Evolutionary conservation across 2,329 filamentous ascomycete genomes (phyloP).

Genomic region (Eurotiales sp.): DNA sequence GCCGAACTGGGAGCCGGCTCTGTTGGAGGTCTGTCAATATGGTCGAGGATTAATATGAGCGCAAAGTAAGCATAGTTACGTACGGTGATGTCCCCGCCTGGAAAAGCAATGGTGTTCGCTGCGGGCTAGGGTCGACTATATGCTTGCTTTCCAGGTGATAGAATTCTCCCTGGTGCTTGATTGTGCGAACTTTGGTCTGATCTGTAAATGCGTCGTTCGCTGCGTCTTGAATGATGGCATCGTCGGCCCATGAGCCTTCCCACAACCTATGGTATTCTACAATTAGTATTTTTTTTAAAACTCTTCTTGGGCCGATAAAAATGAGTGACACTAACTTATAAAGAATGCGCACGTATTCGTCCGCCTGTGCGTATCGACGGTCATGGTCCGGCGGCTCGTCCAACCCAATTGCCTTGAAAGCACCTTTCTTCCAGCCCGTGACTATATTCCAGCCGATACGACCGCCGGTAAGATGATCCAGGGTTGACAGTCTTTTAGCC

Average conservation of each 20-base stretch:
- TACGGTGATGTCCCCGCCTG: constrained; percentile 64
- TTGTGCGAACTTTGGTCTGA: constrained; percentile 56
- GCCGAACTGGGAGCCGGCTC: constrained; percentile 61
- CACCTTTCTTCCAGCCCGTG: constrained; percentile 62
- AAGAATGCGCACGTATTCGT: constrained; percentile 62
- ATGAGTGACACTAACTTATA: constrained; percentile 48
- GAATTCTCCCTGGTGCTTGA: constrained; percentile 63
- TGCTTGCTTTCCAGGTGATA: constrained; percentile 63
- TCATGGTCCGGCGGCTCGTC: constrained; percentile 60
- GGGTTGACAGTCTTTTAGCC: constrained; percentile 61
- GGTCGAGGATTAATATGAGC: no score
- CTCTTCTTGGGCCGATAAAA: neutral
- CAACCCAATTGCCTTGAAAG: constrained; percentile 60
- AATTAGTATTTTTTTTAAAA: no score
- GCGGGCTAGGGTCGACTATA: constrained; percentile 62
- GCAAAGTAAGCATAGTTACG: neutral
- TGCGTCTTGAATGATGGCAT: constrained; percentile 58
- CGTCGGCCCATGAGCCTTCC: constrained; percentile 64
- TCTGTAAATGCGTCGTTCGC: constrained; percentile 56
- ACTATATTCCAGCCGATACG: constrained; percentile 62
- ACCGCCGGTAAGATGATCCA: constrained; percentile 64
- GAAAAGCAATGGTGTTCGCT: constrained; percentile 65
- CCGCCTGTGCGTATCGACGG: constrained; percentile 60
- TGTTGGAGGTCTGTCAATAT: no score
- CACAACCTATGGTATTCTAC: constrained; percentile 37